A percentile compares a stretch with the other conserved stretches of the same genome.
Evolutionary conservation across 495 filamentous ascomycete genomes (phyloP).

Genomic region (Tuber microsphaerosporum): DNA sequence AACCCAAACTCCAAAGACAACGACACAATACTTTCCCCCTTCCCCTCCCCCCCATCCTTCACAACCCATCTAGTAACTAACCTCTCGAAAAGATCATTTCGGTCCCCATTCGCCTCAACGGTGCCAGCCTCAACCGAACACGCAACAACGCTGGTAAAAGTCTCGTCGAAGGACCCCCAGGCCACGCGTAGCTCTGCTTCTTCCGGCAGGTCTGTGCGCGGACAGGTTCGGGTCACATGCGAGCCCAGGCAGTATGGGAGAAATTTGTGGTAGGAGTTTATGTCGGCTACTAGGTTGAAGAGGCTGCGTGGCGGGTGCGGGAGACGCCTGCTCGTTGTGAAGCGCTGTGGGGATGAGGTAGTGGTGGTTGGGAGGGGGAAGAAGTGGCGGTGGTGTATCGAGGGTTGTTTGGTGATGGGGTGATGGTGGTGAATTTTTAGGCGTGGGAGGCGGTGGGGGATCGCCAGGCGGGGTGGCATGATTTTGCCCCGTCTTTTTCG

Average conservation of each 20-base stretch:
- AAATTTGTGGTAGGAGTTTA: slow-evolving; percentile 71
- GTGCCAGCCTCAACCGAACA: slow-evolving; percentile 56
- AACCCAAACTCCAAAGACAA: slow-evolving; percentile 75
- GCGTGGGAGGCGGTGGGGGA: slow-evolving; percentile 3
- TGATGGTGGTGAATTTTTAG: neutral
- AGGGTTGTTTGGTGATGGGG: neutral
- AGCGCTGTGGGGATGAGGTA: slow-evolving; percentile 47
- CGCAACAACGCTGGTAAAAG: slow-evolving; percentile 66
- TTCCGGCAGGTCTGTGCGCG: slow-evolving; percentile 51
- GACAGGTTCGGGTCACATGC: slow-evolving; percentile 55
- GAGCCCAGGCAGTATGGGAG: slow-evolving; percentile 75
- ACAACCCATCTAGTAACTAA: slow-evolving; percentile 73
- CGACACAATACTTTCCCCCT: slow-evolving; percentile 60
- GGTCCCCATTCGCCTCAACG: slow-evolving; percentile 57
- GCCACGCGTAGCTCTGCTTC: slow-evolving; percentile 75
- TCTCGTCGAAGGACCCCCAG: slow-evolving; percentile 73
- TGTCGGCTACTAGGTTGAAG: slow-evolving; percentile 76
- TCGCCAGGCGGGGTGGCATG: slow-evolving; percentile 22
- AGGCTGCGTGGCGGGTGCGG: slow-evolving; percentile 64
- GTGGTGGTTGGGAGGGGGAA: slow-evolving; percentile 45
- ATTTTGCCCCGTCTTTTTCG: too few species aligned
- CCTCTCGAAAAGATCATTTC: slow-evolving; percentile 60
- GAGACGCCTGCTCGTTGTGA: slow-evolving; percentile 69
- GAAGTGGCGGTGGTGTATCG: slow-evolving; percentile 25
- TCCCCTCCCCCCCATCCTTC: slow-evolving; percentile 43